These are phyloP conservation scores for Camelina neglecta DNA, from an alignment of 345 rosid genomes.

Conservation along the genomic window DNA sequence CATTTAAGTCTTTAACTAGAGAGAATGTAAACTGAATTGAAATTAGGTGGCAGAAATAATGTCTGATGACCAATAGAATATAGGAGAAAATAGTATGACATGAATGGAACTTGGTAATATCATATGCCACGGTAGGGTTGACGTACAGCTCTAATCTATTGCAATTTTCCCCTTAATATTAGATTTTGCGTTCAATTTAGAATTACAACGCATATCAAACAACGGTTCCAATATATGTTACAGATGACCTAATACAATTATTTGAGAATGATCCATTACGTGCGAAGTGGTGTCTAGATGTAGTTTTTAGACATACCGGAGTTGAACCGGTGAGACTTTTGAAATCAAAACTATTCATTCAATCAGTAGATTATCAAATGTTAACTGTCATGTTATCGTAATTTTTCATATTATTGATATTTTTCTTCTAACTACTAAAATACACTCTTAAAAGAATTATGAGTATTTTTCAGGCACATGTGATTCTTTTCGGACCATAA, in stretches of 20 bases:
- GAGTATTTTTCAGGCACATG: no score
- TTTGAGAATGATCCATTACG: conserved; percentile 15
- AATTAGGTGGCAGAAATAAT: conserved; percentile 17
- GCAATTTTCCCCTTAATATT: neutral
- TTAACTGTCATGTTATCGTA: no score
- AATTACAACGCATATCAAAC: conserved; percentile 23
- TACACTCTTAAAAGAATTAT: no score
- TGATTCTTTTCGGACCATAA: no score
- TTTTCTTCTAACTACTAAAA: no score
- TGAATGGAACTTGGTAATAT: neutral
- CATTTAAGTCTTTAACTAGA: neutral
- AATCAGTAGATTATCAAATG: no score
- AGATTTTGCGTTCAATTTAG: neutral
- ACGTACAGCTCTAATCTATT: conserved; percentile 30
- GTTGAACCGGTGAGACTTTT: no score
- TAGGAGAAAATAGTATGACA: neutral
- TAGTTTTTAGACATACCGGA: neutral
- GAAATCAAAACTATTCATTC: no score
- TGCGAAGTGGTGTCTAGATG: neutral
- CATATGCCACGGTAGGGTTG: neutral
- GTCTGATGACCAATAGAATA: conserved; percentile 4
- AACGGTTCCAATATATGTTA: conserved; percentile 9
- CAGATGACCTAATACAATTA: conserved; percentile 29
- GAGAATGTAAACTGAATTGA: neutral
- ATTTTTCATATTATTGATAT: no score